Conservation (phyloP, 257 asterid genomes). For the Przewalskia tangutica region DNA sequence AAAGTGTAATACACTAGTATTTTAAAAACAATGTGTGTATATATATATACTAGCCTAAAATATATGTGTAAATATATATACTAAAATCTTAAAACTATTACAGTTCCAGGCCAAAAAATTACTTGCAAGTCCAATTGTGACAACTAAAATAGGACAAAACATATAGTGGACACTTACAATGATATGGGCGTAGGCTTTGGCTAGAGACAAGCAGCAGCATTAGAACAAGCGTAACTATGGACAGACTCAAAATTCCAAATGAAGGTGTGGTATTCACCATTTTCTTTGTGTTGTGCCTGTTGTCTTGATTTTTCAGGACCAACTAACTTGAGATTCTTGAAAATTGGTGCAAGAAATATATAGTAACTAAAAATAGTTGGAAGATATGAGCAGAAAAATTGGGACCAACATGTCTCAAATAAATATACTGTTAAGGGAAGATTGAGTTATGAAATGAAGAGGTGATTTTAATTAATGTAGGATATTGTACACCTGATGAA, state of each 20-base stretch:
- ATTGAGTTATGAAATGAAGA: background rate
- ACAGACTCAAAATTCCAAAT: constrained; percentile 9
- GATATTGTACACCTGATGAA: constrained; percentile 32
- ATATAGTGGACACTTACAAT: constrained; percentile 26
- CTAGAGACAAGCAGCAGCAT: constrained; percentile 29
- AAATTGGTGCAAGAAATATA: background rate
- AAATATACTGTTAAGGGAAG: background rate
- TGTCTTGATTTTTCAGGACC: background rate
- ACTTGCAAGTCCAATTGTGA: too few species aligned
- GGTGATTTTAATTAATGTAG: constrained; percentile 35
- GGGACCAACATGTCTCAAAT: background rate
- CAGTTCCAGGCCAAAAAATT: too few species aligned
- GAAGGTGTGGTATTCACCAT: background rate
- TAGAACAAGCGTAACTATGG: constrained; percentile 25
- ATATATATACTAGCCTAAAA: too few species aligned
- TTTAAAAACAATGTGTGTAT: too few species aligned
- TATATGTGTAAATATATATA: too few species aligned
- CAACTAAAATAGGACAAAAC: background rate
- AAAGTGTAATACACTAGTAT: too few species aligned
- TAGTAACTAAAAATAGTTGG: background rate
- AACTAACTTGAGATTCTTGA: background rate
- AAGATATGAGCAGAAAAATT: background rate
- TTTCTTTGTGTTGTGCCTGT: background rate
- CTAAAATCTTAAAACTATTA: too few species aligned
- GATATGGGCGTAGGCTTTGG: constrained; percentile 49